These are phyloP conservation scores for Populus trichocarpa DNA, from an alignment of 441 rosid species.

Conservation along the genomic window DNA sequence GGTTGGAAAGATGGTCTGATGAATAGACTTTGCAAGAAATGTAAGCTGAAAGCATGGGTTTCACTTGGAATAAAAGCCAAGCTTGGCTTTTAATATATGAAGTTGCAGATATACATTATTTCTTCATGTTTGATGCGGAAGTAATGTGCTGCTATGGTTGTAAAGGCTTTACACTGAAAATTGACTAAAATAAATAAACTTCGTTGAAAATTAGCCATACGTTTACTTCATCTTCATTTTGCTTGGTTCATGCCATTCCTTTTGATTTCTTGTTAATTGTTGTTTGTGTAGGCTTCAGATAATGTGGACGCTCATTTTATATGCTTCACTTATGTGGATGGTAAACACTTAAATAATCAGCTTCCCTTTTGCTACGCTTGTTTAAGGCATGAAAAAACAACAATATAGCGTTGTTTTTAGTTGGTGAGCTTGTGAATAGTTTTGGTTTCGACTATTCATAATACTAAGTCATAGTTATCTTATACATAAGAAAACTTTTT, in stretches of 20 bases:
- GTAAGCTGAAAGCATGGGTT: not conserved
- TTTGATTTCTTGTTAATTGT: not conserved
- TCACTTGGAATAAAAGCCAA: not conserved
- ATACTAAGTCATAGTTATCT: not conserved
- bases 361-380: not conserved
- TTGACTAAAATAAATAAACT: not conserved
- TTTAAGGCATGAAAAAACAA: not conserved
- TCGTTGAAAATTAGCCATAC: not conserved
- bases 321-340: slow-evolving; percentile 81
- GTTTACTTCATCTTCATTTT: not conserved
- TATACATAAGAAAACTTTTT: slow-evolving; percentile 61
- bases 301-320: slow-evolving; percentile 68
- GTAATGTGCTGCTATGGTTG: not conserved
- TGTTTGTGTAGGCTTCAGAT: slow-evolving; percentile 62
- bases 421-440: not conserved
- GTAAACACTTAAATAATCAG: slow-evolving; percentile 28
- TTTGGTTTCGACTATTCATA: not conserved
- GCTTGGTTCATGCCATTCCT: not conserved
- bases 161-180: not conserved
- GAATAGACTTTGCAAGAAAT: not conserved
- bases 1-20: not conserved
- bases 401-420: not conserved
- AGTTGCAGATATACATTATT: not conserved
- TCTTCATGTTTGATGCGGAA: not conserved
- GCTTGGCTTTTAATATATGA: not conserved